Base-by-base conservation (phyloP, 129 eudicot genomes). In the Gnaphalium uliginosum region DNA sequence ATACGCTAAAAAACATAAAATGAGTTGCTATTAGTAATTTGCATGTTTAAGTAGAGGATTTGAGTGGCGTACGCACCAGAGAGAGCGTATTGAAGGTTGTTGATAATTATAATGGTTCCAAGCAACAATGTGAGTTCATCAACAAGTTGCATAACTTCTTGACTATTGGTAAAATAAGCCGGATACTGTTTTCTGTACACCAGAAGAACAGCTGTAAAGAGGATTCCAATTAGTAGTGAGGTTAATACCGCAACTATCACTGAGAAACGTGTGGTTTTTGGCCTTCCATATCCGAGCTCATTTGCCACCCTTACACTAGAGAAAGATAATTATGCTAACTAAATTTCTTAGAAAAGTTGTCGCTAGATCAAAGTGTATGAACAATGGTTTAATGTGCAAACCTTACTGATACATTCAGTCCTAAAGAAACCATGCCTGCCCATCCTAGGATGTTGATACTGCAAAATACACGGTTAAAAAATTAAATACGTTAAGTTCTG, bases 241-340 rank as follows among this genome's bases (percentile, higher is more conserved):
- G 82, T 50, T 32, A 82, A n/a, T 14, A 51, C 70, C 4, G 61
- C 76, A 8, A 81, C 86, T 18, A 85, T 13, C 35, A 79, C 89
- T 6, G 86, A 56, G 43, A 85, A 79, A 30, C 74, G 57, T 27
- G 74, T 79, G 26, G 57, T 61, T 71, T 71, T 66, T 18, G 89
- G 89, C 29, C 82, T 81, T 43, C 66, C 17, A 15, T 58, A 66
- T 15, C 89, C 89, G 5, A 85, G 81, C 60, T 85, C 89, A 68
- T 85, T 85, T 15, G 86, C 82, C 51, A 85, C 89, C 82, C 91
- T 26, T 46, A 88, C 87, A 56, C 93, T 88, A 87, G 15, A 67
- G 2, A 37, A 62, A 66, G 18, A 39, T 10, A 66, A 48, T 72
- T 29, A 68, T 11, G 8, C 9, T 11, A 41, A 27, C 46, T 57